A percentile compares a stretch with the other conserved stretches of the same genome.
These are phyloP conservation scores for Pyrenophora tritici-repentis DNA, from an alignment of 2,329 filamentous ascomycete genomes.

Conservation along the genomic window DNA sequence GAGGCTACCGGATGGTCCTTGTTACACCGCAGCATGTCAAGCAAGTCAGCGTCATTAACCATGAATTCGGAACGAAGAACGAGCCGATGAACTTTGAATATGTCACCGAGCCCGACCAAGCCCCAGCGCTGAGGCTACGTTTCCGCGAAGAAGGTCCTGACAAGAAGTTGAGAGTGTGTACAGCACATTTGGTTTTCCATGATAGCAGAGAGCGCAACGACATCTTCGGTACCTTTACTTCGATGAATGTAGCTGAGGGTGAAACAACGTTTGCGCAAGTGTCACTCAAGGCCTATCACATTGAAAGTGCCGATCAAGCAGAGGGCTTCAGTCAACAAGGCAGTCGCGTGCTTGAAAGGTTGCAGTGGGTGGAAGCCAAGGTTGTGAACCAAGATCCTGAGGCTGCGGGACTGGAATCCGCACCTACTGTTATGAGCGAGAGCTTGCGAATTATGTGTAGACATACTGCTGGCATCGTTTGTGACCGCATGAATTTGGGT, in stretches of 20 bases:
- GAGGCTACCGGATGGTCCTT: constrained; percentile 77
- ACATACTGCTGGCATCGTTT: constrained; percentile 75
- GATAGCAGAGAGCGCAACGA: constrained; percentile 71
- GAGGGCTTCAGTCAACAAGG: constrained; percentile 47
- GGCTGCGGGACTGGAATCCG: constrained; percentile 59
- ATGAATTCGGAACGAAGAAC: constrained; percentile 65
- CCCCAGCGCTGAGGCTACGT: constrained; percentile 72
- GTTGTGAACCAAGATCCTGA: constrained; percentile 73
- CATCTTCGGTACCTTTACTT: constrained; percentile 74
- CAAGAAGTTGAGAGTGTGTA: constrained; percentile 54
- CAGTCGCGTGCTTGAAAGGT: constrained; percentile 49
- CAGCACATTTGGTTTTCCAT: constrained; percentile 77
- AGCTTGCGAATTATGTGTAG: constrained; percentile 75
- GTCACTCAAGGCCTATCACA: constrained; percentile 66
- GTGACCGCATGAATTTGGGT: constrained; percentile 80
- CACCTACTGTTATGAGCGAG: constrained; percentile 75
- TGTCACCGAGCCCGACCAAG: constrained; percentile 60
- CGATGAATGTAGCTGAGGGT: constrained; percentile 68
- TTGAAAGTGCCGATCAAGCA: constrained; percentile 63
- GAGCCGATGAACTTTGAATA: constrained; percentile 79
- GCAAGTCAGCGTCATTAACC: constrained; percentile 75
- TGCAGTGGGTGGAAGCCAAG: constrained; percentile 68
- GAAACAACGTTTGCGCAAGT: constrained; percentile 75
- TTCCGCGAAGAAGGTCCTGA: constrained; percentile 65
- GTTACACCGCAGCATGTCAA: constrained; percentile 78